Evolutionary conservation across 768 basidiomycete species (phyloP).

Genomic region (Cystofilobasidium ferigula): DNA sequence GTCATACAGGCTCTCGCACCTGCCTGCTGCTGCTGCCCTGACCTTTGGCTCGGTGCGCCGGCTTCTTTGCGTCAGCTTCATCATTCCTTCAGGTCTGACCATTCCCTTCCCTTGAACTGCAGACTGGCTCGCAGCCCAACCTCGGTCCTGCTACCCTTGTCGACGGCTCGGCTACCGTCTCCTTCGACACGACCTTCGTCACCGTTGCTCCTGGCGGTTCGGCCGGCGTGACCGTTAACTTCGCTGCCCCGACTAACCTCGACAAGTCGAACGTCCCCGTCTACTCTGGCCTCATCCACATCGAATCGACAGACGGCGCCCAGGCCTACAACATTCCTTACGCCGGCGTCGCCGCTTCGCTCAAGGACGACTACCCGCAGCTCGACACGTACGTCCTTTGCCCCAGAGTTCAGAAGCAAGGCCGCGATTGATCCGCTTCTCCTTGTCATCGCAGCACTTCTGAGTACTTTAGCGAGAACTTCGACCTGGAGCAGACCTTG

Average conservation of each 20-base stretch:
- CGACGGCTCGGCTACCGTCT: conserved; percentile 9
- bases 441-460: background rate
- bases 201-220: conserved; percentile 1
- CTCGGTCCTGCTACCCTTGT: conserved; percentile 1
- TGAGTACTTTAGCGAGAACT: background rate
- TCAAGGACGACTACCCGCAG: conserved; percentile 12
- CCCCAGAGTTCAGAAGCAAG: no score
- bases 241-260: conserved; percentile 12
- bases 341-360: conserved; percentile 16
- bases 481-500: background rate
- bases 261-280: conserved; percentile 13
- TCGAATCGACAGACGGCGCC: conserved; percentile 10
- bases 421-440: background rate
- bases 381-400: conserved; percentile 18
- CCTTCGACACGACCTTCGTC: conserved; percentile 11
- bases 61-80: background rate
- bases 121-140: conserved; percentile 1
- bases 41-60: conserved; percentile 36
- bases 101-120: background rate
- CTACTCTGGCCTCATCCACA: conserved; percentile 20
- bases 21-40: conserved; percentile 50
- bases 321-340: conserved; percentile 19
- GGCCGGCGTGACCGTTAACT: conserved; percentile 6
- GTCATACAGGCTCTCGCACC: conserved; percentile 46
- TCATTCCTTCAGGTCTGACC: background rate